Percentiles rank a stretch among this genome's conserved stretches.
These are phyloP conservation scores for Hemileccinum impolitum DNA, from an alignment of 768 basidiomycete genomes.

Conservation along the genomic window DNA sequence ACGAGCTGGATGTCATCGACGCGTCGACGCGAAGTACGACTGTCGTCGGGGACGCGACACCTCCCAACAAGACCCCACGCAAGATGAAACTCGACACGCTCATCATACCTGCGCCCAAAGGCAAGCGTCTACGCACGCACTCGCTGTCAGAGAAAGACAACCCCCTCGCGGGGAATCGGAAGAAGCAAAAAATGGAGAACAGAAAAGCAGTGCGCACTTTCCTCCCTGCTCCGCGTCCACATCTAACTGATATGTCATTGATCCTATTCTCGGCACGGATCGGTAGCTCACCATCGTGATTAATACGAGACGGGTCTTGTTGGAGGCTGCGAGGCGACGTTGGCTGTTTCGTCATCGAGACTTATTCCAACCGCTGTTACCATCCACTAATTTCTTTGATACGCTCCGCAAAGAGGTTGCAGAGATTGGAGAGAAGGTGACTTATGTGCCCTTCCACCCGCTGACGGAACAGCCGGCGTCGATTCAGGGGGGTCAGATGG, in stretches of 20 bases:
- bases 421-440: conserved; percentile 25
- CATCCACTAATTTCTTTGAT: conserved; percentile 38
- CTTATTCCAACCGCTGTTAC: conserved; percentile 48
- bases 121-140: conserved; percentile 18
- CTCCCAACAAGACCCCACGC: conserved; percentile 7
- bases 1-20: conserved; percentile 30
- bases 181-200: conserved; percentile 33
- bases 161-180: background rate
- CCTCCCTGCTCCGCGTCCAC: background rate
- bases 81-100: conserved; percentile 1
- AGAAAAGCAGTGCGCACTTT: conserved; percentile 39
- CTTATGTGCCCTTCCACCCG: conserved; percentile 36
- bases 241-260: background rate
- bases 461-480: conserved; percentile 47
- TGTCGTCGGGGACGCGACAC: conserved; percentile 27
- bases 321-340: conserved; percentile 41
- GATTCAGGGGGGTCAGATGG: conserved; percentile 57
- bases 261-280: background rate
- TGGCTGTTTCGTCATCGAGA: conserved; percentile 46
- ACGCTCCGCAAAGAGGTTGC: conserved; percentile 30
- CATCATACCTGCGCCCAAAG: conserved; percentile 9
- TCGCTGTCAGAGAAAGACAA: conserved; percentile 5
- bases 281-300: conserved; percentile 39
- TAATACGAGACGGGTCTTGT: conserved; percentile 34
- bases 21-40: conserved; percentile 28